Evolutionary conservation across 2,329 filamentous ascomycete genomes (phyloP).

Genomic region (Fusarium graminum): DNA sequence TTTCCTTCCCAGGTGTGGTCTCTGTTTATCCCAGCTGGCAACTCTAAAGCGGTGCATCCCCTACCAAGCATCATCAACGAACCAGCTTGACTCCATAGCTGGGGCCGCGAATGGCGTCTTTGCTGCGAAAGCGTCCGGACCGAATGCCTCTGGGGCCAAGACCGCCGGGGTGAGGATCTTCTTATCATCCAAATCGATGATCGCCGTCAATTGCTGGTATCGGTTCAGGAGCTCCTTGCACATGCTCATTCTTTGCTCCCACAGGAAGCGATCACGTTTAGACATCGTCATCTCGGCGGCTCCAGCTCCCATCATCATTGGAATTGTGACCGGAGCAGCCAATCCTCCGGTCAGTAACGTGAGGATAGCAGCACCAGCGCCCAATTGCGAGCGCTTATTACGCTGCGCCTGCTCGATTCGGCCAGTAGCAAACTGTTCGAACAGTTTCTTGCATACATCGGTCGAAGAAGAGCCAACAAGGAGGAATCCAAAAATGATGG

Average conservation of each 20-base stretch:
- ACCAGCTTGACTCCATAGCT: slow-evolving; percentile 19
- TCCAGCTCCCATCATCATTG: slow-evolving; percentile 25
- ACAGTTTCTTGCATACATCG: slow-evolving; percentile 11
- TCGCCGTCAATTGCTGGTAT: neutral
- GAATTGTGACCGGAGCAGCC: slow-evolving; percentile 22
- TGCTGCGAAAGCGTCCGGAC: no score
- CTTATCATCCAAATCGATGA: slow-evolving; percentile 1
- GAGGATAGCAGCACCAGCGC: slow-evolving; percentile 21
- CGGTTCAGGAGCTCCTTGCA: neutral
- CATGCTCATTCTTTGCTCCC: slow-evolving; percentile 4
- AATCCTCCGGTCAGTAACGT: slow-evolving; percentile 8
- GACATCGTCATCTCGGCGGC: slow-evolving; percentile 17
- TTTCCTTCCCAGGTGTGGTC: no score
- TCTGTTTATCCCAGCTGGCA: no score
- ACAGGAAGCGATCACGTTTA: slow-evolving; percentile 6
- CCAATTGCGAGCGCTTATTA: slow-evolving; percentile 1
- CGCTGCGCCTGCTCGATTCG: slow-evolving; percentile 17
- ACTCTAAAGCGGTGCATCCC: no score
- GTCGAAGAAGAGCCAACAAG: slow-evolving; percentile 6
- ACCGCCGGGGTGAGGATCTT: neutral
- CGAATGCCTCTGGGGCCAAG: no score
- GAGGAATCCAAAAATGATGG: slow-evolving; percentile 9
- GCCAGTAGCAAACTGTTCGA: slow-evolving; percentile 18
- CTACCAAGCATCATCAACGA: slow-evolving; percentile 22
- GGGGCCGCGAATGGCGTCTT: neutral